phyloP scores from a whole-genome alignment of 345 rosid species.

The Garcia nutans region DNA sequence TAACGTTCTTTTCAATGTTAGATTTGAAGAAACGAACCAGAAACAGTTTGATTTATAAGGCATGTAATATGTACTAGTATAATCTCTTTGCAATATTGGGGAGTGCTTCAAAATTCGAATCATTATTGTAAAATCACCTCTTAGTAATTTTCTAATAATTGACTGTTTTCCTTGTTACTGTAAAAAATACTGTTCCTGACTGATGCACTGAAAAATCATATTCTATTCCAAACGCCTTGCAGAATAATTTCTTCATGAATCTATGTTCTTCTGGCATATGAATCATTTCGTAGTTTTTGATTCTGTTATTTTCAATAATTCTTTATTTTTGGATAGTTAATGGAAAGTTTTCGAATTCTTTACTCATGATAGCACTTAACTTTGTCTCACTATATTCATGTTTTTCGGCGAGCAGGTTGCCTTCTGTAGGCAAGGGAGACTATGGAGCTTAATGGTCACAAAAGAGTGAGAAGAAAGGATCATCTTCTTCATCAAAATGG shows the following conservation, averaged over 20 bases:
- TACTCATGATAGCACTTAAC: not conserved
- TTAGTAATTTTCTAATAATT: not conserved
- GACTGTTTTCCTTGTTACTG: not conserved
- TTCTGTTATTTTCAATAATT: not conserved
- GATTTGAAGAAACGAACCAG: not conserved
- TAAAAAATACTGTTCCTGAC: not conserved
- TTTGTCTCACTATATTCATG: not conserved
- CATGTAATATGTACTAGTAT: no score
- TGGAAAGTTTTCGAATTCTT: not conserved
- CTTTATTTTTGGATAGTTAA: not conserved
- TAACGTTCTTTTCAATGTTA: no score
- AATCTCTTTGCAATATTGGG: no score
- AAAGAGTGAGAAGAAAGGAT: constrained; percentile 52
- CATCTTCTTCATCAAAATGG: constrained; percentile 56
- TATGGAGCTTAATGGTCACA: constrained; percentile 67
- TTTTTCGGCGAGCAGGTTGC: constrained; percentile 33
- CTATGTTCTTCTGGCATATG: not conserved
- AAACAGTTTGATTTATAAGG: not conserved
- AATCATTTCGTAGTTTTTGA: not conserved
- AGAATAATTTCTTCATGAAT: not conserved
- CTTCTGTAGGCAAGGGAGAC: constrained; percentile 15
- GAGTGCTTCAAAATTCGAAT: no score
- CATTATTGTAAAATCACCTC: not conserved
- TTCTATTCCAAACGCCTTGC: not conserved
- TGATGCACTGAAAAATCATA: not conserved